A percentile compares a stretch with the other conserved stretches of the same genome.
Conservation (phyloP, 495 filamentous ascomycete genomes). For the Penicillium soppii region DNA sequence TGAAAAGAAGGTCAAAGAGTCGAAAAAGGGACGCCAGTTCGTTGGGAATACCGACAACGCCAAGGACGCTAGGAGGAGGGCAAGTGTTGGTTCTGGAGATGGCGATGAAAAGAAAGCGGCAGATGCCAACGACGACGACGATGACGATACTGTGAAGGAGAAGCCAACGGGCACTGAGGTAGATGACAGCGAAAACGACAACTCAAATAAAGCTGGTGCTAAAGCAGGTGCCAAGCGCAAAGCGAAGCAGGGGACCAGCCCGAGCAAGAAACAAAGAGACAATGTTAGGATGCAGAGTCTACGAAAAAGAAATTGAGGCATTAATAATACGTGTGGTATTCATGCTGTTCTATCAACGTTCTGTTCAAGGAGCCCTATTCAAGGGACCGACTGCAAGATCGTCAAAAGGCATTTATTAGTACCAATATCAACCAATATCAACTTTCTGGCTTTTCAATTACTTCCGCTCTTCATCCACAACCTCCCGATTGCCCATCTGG, state of each 20-base stretch:
- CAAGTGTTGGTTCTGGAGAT: neutral
- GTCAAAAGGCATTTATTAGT: neutral
- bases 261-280: conserved; percentile 1
- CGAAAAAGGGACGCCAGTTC: conserved; percentile 45
- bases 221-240: neutral
- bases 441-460: neutral
- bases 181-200: neutral
- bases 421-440: neutral
- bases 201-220: no score
- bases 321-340: neutral
- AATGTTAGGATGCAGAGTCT: conserved; percentile 2
- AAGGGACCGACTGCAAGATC: no score
- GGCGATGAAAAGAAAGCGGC: neutral
- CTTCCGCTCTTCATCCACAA: conserved; percentile 20
- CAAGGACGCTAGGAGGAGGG: conserved; percentile 34
- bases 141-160: neutral
- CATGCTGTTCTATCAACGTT: neutral
- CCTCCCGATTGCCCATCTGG: conserved; percentile 11
- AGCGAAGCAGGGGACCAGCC: neutral
- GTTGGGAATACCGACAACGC: conserved; percentile 42
- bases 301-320: neutral
- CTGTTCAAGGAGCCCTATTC: no score
- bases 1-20: conserved; percentile 40
- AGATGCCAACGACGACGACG: neutral
- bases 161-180: neutral